Conservation (phyloP, 1,284 basidiomycete species). For the Stygiomarasmius scandens region DNA sequence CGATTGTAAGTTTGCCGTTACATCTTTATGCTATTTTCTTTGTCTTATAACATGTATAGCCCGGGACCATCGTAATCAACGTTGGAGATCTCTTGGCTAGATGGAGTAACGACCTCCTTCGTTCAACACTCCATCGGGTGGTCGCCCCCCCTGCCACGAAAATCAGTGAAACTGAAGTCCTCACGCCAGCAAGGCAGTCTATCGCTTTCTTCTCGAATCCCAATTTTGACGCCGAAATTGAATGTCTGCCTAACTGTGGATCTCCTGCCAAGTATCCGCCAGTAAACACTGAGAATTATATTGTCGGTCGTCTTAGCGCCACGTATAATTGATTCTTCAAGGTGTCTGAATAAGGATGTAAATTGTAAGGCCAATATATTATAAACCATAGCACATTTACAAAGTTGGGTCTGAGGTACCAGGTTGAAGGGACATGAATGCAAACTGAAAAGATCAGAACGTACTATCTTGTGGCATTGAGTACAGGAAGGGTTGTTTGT, state of each 20-base stretch:
- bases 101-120: constrained; percentile 82
- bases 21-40: constrained; percentile 10
- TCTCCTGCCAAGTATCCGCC: constrained; percentile 61
- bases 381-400: too few relatives aligned
- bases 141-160: constrained; percentile 65
- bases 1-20: constrained; percentile 57
- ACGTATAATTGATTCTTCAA: constrained; percentile 58
- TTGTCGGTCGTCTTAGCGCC: constrained; percentile 68
- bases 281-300: constrained; percentile 76
- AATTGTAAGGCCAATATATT: too few relatives aligned
- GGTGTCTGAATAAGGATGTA: too few relatives aligned
- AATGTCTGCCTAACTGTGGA: constrained; percentile 75
- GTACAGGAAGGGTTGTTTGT: constrained; percentile 32
- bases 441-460: too few relatives aligned
- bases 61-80: constrained; percentile 82
- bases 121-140: constrained; percentile 81
- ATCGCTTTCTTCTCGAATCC: constrained; percentile 91
- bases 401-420: too few relatives aligned
- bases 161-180: constrained; percentile 49
- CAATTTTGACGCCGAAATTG: constrained; percentile 69
- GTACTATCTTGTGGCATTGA: too few relatives aligned
- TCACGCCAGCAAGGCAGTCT: constrained; percentile 73
- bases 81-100: constrained; percentile 82
- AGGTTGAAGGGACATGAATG: too few relatives aligned
- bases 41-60: constrained; percentile 39